Evolutionary conservation across 2,329 filamentous ascomycete genomes (phyloP).

Genomic region (Cercospora zeae-maydis): DNA sequence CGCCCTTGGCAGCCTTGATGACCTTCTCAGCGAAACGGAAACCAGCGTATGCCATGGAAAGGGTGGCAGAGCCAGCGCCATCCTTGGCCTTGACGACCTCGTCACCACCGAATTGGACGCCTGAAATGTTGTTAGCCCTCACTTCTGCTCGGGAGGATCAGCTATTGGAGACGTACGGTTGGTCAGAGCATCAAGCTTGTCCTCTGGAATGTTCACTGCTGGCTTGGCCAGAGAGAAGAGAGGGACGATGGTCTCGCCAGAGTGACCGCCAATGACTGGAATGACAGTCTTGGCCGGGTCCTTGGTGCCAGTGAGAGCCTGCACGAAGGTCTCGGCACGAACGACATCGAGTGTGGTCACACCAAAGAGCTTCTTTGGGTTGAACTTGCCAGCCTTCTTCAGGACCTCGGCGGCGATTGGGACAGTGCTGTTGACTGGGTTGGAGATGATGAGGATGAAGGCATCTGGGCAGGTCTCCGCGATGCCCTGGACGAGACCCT

Average conservation of each 20-base stretch:
- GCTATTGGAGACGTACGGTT: conserved; percentile 59
- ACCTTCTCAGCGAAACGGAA: conserved; percentile 95
- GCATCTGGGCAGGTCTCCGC: conserved; percentile 89
- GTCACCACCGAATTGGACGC: conserved; percentile 94
- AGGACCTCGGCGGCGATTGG: conserved; percentile 96
- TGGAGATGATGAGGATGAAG: conserved; percentile 94
- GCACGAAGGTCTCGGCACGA: conserved; percentile 93
- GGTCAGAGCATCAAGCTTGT: conserved; percentile 86
- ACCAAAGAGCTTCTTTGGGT: conserved; percentile 93
- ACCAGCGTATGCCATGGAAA: conserved; percentile 94
- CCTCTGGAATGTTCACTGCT: conserved; percentile 72
- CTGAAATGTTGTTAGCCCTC: conserved; percentile 36
- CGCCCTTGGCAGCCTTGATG: conserved; percentile 80
- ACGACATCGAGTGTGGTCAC: conserved; percentile 98
- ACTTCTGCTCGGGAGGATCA: not conserved
- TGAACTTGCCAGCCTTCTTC: conserved; percentile 88
- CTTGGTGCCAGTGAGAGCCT: conserved; percentile 75
- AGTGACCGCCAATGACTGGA: conserved; percentile 94
- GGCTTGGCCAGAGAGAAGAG: conserved; percentile 91
- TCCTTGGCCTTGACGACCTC: conserved; percentile 96
- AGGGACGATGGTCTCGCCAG: conserved; percentile 95
- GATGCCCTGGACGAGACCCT: conserved; percentile 82
- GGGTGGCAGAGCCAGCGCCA: conserved; percentile 81
- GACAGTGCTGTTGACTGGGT: conserved; percentile 98
- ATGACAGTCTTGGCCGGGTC: conserved; percentile 80